These are phyloP conservation scores for Scalesia atractyloides DNA, from an alignment of 129 eudicot genomes.

Conservation along the genomic window DNA sequence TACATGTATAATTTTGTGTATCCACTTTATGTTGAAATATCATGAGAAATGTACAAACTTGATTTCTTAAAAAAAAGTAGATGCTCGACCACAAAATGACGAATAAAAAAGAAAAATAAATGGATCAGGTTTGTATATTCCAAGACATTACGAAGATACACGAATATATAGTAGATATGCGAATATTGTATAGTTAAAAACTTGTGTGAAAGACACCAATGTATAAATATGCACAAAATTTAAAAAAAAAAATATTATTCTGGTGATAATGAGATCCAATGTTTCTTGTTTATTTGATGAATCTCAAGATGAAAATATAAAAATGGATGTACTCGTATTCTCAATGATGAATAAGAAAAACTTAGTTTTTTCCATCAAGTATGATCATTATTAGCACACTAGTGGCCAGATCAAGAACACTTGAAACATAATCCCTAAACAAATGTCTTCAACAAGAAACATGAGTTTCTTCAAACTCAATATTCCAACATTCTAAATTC, in stretches of 20 bases:
- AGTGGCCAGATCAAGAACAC: conserved; percentile 5
- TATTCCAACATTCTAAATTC: conserved; percentile 16
- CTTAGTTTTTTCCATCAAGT: conserved; percentile 1
- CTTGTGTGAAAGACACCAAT: not conserved
- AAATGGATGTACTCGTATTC: not conserved
- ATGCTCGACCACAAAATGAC: not conserved
- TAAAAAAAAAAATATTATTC: not conserved
- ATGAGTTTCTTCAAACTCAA: conserved; percentile 18
- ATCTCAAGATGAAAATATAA: not conserved
- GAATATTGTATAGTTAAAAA: no score
- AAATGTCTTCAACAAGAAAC: conserved; percentile 7
- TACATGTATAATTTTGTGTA: no score
- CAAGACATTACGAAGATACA: not conserved
- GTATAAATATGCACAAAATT: not conserved
- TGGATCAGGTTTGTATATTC: not conserved
- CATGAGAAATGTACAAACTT: no score
- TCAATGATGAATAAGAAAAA: not conserved
- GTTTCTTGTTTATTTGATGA: not conserved
- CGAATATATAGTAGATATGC: not conserved
- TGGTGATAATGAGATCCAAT: not conserved
- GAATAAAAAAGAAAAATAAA: not conserved
- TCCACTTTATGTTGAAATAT: no score
- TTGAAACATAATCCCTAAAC: not conserved
- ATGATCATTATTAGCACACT: not conserved
- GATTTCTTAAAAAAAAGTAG: not conserved